A percentile compares a stretch with the other conserved stretches of the same genome.
Conservation (phyloP, 164 flowering plant species). For the Buxus sempervirens region DNA sequence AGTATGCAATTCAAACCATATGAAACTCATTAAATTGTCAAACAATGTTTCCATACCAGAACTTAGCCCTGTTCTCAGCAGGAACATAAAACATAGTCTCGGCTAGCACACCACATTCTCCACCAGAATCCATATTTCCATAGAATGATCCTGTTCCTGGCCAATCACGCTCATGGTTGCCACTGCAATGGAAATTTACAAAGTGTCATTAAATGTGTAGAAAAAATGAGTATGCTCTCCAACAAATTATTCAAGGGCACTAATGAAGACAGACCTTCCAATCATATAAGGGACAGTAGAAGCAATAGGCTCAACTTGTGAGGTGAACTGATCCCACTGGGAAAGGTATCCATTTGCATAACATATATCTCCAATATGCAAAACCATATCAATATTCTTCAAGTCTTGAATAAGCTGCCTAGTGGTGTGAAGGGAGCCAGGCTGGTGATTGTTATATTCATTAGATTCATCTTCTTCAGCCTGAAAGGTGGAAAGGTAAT, state of each 20-base stretch:
- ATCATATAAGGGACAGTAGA: slow-evolving; percentile 46
- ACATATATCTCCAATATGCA: slow-evolving; percentile 43
- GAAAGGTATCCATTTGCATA: slow-evolving; percentile 52
- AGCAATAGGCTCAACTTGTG: slow-evolving; percentile 46
- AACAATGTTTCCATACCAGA: slow-evolving; percentile 22
- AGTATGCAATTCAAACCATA: not conserved
- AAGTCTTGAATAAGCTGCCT: slow-evolving; percentile 31
- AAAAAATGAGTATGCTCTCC: not conserved
- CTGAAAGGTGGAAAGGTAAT: slow-evolving; percentile 13
- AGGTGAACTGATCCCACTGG: slow-evolving; percentile 51
- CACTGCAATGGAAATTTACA: slow-evolving; percentile 23
- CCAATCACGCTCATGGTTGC: slow-evolving; percentile 50
- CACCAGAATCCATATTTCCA: slow-evolving; percentile 39
- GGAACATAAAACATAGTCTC: slow-evolving; percentile 45
- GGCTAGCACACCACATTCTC: slow-evolving; percentile 46
- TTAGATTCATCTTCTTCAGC: slow-evolving; percentile 40
- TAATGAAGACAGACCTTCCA: slow-evolving; percentile 28
- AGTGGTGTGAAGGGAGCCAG: slow-evolving; percentile 42
- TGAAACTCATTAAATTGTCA: not conserved
- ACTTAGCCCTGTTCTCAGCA: slow-evolving; percentile 40
- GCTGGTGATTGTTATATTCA: slow-evolving; percentile 34
- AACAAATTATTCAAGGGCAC: not conserved
- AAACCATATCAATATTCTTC: slow-evolving; percentile 35
- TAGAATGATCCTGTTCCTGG: slow-evolving; percentile 46
- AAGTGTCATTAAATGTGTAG: not conserved